Percentiles rank a stretch among this genome's conserved stretches.
These are phyloP conservation scores for Verticillium tricorpus DNA, from an alignment of 2,329 filamentous ascomycete genomes.

Conservation along the genomic window DNA sequence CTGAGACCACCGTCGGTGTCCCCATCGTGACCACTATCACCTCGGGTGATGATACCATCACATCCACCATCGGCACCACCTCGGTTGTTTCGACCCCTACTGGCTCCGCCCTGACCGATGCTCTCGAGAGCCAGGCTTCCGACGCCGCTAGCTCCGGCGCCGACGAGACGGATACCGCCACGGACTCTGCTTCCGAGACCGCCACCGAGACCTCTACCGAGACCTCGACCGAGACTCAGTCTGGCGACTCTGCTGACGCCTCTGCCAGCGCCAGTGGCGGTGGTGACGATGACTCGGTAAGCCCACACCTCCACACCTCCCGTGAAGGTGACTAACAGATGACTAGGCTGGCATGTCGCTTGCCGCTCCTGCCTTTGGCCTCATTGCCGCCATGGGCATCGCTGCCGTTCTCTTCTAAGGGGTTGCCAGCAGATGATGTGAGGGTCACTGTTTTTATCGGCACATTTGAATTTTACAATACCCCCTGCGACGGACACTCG, in stretches of 20 bases:
- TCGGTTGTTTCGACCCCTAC: conserved; percentile 16
- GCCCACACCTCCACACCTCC: not conserved
- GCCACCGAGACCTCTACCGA: not conserved
- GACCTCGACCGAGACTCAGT: conserved; percentile 2
- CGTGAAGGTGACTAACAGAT: not conserved
- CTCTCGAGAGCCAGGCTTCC: conserved; percentile 3
- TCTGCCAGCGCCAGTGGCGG: conserved; percentile 3
- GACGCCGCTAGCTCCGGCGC: conserved; percentile 8
- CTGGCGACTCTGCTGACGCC: conserved; percentile 5
- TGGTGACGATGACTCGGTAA: conserved; percentile 1
- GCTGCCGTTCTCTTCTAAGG: conserved; percentile 44
- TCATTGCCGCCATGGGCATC: conserved; percentile 45
- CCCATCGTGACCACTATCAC: conserved; percentile 22
- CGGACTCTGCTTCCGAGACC: not conserved
- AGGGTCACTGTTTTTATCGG: conserved; percentile 9
- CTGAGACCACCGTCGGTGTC: conserved; percentile 18
- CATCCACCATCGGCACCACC: conserved; percentile 19
- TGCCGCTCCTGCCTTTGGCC: conserved; percentile 36
- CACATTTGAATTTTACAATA: conserved; percentile 40
- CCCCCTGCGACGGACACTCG: conserved; percentile 27
- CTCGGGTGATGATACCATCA: conserved; percentile 20
- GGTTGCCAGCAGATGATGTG: not conserved
- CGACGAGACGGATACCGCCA: conserved; percentile 5
- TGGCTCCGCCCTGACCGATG: conserved; percentile 7
- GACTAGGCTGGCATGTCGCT: conserved; percentile 23